Conservation (phyloP, 441 rosid genomes). For the Syzygium malaccense region DNA sequence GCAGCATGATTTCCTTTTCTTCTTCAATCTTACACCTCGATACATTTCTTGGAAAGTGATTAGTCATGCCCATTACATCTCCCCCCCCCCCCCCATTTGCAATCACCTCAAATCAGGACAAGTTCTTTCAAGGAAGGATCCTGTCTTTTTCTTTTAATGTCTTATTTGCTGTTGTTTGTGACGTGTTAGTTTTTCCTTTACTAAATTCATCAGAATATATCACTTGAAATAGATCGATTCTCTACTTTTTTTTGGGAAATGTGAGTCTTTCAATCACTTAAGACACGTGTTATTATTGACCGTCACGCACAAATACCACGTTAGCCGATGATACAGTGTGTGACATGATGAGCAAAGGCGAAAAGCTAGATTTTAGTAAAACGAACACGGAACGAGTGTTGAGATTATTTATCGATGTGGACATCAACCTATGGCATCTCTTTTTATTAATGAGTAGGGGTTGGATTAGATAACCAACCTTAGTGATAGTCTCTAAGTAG, state of each 20-base stretch:
- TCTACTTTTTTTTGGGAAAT: background rate
- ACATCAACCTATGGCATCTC: background rate
- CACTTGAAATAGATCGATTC: background rate
- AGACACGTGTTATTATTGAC: background rate
- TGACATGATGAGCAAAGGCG: background rate
- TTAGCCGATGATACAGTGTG: background rate
- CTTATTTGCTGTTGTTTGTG: background rate
- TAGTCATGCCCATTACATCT: background rate
- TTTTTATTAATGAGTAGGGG: background rate
- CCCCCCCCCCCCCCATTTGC: background rate
- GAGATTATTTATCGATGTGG: background rate
- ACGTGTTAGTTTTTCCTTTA: background rate
- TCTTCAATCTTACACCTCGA: background rate
- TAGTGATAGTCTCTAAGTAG: background rate
- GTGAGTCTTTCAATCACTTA: background rate
- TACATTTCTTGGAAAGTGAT: background rate
- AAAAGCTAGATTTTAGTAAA: background rate
- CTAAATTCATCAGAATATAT: background rate
- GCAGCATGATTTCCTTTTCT: background rate
- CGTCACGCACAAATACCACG: background rate
- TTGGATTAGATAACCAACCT: background rate
- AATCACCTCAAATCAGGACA: background rate
- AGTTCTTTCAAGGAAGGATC: background rate
- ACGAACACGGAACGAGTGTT: background rate
- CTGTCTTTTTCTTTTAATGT: background rate